A percentile compares a stretch with the other conserved stretches of the same genome.
Evolutionary conservation across 1,284 basidiomycete species (phyloP).

Genomic region (Sanghuangporus weigelae): DNA sequence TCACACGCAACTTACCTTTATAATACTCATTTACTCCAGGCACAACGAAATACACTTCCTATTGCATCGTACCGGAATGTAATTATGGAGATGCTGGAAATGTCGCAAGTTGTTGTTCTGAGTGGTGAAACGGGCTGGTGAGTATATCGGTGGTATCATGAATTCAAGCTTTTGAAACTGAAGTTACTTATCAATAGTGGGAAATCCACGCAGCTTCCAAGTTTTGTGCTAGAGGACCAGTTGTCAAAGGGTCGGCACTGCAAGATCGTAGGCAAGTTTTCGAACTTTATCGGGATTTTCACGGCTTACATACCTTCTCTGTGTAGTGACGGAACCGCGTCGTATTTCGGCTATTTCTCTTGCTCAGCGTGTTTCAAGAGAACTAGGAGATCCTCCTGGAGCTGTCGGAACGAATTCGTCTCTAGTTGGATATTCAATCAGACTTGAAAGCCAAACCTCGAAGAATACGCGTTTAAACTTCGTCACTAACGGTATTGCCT

Average conservation of each 20-base stretch:
- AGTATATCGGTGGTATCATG: constrained; percentile 18
- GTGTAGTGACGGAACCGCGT: constrained; percentile 84
- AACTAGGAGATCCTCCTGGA: constrained; percentile 84
- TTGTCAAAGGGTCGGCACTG: constrained; percentile 79
- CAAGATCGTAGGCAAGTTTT: constrained; percentile 61
- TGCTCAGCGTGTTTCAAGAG: constrained; percentile 91
- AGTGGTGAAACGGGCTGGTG: constrained; percentile 98
- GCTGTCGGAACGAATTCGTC: constrained; percentile 79
- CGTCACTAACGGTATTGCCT: constrained; percentile 93
- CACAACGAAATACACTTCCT: constrained; percentile 74
- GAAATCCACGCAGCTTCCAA: constrained; percentile 96
- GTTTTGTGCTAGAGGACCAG: constrained; percentile 91
- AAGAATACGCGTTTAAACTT: constrained; percentile 77
- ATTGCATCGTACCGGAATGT: constrained; percentile 81
- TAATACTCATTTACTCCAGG: constrained; percentile 33
- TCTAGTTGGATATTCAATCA: constrained; percentile 92
- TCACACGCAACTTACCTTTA: background rate
- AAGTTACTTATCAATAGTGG: constrained; percentile 51
- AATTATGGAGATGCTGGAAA: constrained; percentile 71
- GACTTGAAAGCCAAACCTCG: constrained; percentile 86
- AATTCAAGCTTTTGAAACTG: background rate
- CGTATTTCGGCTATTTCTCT: constrained; percentile 97
- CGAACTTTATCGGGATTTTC: background rate
- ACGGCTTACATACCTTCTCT: background rate
- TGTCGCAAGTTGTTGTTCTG: constrained; percentile 86